A percentile compares a stretch with the other conserved stretches of the same genome.
phyloP scores from a whole-genome alignment of 2,329 filamentous ascomycete species.

The Nakataea oryzae region DNA sequence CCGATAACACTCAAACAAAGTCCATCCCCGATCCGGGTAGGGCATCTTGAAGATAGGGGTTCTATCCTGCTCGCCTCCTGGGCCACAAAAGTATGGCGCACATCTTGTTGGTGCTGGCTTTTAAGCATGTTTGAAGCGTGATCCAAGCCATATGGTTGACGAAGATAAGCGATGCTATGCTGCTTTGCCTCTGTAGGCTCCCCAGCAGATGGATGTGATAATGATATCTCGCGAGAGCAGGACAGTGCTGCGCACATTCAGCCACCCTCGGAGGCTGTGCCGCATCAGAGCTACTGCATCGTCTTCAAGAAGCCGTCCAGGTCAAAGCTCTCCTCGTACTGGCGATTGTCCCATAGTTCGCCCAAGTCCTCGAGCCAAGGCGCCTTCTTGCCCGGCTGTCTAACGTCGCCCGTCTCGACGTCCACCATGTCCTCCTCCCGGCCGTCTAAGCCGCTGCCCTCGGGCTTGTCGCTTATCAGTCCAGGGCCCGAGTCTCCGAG shows the following conservation, averaged over 20 bases:
- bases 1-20: background rate
- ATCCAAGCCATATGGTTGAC: background rate
- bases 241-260: too few relatives aligned
- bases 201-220: background rate
- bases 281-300: slow-evolving; percentile 51
- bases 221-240: background rate
- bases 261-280: too few relatives aligned
- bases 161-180: background rate
- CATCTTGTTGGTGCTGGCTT: background rate
- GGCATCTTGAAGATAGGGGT: background rate
- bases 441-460: slow-evolving; percentile 40
- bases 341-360: slow-evolving; percentile 92
- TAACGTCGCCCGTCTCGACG: slow-evolving; percentile 80
- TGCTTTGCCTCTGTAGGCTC: background rate
- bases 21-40: too few relatives aligned
- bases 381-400: slow-evolving; percentile 87
- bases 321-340: slow-evolving; percentile 98
- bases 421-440: slow-evolving; percentile 84
- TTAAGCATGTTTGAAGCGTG: background rate
- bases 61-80: background rate
- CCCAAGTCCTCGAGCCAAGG: slow-evolving; percentile 90
- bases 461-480: slow-evolving; percentile 50
- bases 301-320: slow-evolving; percentile 89
- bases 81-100: background rate
- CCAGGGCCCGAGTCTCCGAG: slow-evolving; percentile 68